Evolutionary conservation across 345 rosid species (phyloP).

Genomic region (Balakata baccata): DNA sequence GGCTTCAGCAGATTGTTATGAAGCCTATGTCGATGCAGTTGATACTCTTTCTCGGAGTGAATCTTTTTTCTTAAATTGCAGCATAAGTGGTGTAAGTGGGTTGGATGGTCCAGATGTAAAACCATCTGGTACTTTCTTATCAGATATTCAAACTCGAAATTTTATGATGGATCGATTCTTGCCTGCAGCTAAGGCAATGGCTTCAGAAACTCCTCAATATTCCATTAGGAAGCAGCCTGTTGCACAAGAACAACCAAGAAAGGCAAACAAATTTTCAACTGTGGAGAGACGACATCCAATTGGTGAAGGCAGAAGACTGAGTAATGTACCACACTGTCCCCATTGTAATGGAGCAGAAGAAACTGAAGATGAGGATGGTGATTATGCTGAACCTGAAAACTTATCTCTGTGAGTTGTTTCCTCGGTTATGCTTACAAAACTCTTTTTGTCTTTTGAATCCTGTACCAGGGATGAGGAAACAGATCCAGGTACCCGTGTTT

Average conservation of each 20-base stretch:
- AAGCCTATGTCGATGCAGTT: slow-evolving; percentile 50
- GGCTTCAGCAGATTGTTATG: slow-evolving; percentile 29
- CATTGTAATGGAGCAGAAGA: slow-evolving; percentile 31
- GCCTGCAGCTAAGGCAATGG: slow-evolving; percentile 92
- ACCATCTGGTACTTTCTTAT: slow-evolving; percentile 46
- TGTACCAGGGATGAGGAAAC: slow-evolving; percentile 51
- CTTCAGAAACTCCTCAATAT: slow-evolving; percentile 60
- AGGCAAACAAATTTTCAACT: slow-evolving; percentile 19
- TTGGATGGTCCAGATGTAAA: slow-evolving; percentile 47
- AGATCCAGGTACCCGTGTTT: slow-evolving; percentile 32
- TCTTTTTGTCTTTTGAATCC: slow-evolving; percentile 62
- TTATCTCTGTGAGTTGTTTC: slow-evolving; percentile 67
- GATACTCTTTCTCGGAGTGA: slow-evolving; percentile 54
- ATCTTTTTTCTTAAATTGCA: slow-evolving; percentile 58
- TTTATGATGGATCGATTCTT: slow-evolving; percentile 88
- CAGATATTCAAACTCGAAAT: slow-evolving; percentile 57
- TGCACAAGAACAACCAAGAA: slow-evolving; percentile 36
- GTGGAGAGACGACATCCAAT: slow-evolving; percentile 29
- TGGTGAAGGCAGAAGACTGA: slow-evolving; percentile 29
- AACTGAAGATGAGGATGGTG: slow-evolving; percentile 52
- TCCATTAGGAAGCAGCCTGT: slow-evolving; percentile 45
- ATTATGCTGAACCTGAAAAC: slow-evolving; percentile 28
- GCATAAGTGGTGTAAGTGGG: slow-evolving; percentile 53
- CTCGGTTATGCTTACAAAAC: slow-evolving; percentile 60
- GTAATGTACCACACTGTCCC: slow-evolving; percentile 24